Conservation (phyloP, 768 basidiomycete species). For the Kwoniella sp. region DNA sequence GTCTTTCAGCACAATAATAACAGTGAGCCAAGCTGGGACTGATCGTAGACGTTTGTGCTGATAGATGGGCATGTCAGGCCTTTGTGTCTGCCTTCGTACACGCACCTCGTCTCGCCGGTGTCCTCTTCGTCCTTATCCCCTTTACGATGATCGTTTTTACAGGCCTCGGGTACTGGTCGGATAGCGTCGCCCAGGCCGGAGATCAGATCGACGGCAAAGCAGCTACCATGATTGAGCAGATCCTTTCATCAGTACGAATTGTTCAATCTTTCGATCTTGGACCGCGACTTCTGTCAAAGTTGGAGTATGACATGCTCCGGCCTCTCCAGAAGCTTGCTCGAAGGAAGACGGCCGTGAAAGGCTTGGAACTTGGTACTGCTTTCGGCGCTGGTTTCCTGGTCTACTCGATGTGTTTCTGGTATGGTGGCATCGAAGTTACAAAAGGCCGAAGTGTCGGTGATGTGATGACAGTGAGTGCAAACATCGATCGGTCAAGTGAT, state of each 20-base stretch:
- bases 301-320: conserved; percentile 27
- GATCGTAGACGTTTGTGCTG: too few species aligned
- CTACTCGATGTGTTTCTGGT: conserved; percentile 43
- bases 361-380: conserved; percentile 29
- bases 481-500: not conserved
- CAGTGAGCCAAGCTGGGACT: too few species aligned
- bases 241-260: conserved; percentile 45
- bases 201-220: conserved; percentile 33
- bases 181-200: conserved; percentile 19
- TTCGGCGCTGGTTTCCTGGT: conserved; percentile 37
- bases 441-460: conserved; percentile 36
- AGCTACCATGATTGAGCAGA: conserved; percentile 44
- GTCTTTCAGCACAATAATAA: conserved; percentile 30
- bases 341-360: conserved; percentile 26
- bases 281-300: conserved; percentile 15
- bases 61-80: conserved; percentile 32
- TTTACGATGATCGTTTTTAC: conserved; percentile 30
- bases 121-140: conserved; percentile 40
- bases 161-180: conserved; percentile 31
- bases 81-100: conserved; percentile 38
- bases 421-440: conserved; percentile 41
- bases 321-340: conserved; percentile 24
- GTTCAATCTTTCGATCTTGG: conserved; percentile 46
- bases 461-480: conserved; percentile 38
- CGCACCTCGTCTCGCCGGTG: conserved; percentile 35